Conservation (phyloP, 2,329 filamentous ascomycete genomes). For the Hypoxylon sp. region DNA sequence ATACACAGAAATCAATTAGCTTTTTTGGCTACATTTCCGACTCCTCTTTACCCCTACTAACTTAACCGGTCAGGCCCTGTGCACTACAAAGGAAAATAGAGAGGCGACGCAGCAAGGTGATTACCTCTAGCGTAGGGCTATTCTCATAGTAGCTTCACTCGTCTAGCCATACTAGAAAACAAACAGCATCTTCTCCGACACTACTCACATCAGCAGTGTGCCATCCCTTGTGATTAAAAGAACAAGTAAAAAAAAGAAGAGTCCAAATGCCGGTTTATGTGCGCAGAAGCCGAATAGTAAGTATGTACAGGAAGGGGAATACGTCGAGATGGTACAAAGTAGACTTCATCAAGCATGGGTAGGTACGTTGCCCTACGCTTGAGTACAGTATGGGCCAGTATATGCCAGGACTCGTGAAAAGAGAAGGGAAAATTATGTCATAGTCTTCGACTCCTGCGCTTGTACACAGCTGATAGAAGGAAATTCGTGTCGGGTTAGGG, state of each 20-base stretch:
- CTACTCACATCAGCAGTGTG: slow-evolving; percentile 27
- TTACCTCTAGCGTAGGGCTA: slow-evolving; percentile 12
- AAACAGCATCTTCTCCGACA: slow-evolving; percentile 11
- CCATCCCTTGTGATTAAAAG: slow-evolving; percentile 42
- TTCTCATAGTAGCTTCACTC: slow-evolving; percentile 35
- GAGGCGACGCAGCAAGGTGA: slow-evolving; percentile 8
- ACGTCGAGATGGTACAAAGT: slow-evolving; percentile 31
- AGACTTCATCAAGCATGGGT: slow-evolving; percentile 21
- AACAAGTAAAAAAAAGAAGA: slow-evolving; percentile 29
- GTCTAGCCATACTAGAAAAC: slow-evolving; percentile 38
- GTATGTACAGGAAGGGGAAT: slow-evolving; percentile 40
- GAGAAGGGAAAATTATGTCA: slow-evolving; percentile 30
- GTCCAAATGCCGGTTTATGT: slow-evolving; percentile 35
- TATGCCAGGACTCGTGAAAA: slow-evolving; percentile 22
- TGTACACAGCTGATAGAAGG: slow-evolving; percentile 38
- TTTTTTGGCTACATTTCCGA: slow-evolving; percentile 24
- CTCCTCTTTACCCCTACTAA: slow-evolving; percentile 16
- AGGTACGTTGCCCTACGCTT: slow-evolving; percentile 11
- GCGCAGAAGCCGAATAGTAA: slow-evolving; percentile 38
- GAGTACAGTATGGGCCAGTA: slow-evolving; percentile 10
- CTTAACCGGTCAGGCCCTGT: slow-evolving; percentile 26
- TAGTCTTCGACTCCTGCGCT: slow-evolving; percentile 45
- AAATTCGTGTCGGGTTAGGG: slow-evolving; percentile 41
- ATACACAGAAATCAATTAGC: slow-evolving; percentile 25
- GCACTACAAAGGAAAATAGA: slow-evolving; percentile 32